Base-by-base conservation (phyloP, 371 early-diverging fungal species). In the Lichtheimia ramosa region DNA sequence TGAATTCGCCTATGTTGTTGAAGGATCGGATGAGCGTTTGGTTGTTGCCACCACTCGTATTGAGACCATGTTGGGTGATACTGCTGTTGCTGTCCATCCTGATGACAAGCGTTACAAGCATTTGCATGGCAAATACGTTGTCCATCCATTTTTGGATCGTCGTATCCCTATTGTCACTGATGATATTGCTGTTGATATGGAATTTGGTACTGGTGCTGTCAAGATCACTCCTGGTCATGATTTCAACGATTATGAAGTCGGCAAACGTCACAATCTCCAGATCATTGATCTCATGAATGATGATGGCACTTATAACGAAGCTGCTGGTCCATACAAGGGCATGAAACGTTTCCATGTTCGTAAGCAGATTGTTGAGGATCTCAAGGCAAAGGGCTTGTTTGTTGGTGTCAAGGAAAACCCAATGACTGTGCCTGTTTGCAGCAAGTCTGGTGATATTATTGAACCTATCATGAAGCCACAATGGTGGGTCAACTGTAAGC, bases 51-150 rank as follows among this genome's bases (percentile, higher is more conserved):
- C 99, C 18, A 99, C 99, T 3, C 94, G 99, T 90, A 87, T 98
- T 62, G 99, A 99, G 80, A 99, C 99, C 56, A 99, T 99, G 95
- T 82, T 99, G 51, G 99, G 98, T 66, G 99, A 99, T 82, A 91
- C 94, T 14, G 99, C 97, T 25, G 82, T 99, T 71, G 98, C 97
- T 56, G 92, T 97, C 25, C 95, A 99, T 70, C 91, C 94, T 28
- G 61, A 90, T 25, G 94, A 93, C 67, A 73, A 78, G 60, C 89
- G 94, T 48, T 92, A 92, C 77, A 87, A 77, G 82, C 94, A 96
- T 69, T 87, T 96, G 20, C 92, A 92, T 49, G 97, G 97, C 54
- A 97, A 96, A 68, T 92, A 73, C 68, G 98, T 90, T 14, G 81
- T 91, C 21, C 99, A 99, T 79, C 99, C 99, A 28, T 93, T 99